These are phyloP conservation scores for Aurinia saxatilis DNA, from an alignment of 345 rosid species.

Conservation along the genomic window DNA sequence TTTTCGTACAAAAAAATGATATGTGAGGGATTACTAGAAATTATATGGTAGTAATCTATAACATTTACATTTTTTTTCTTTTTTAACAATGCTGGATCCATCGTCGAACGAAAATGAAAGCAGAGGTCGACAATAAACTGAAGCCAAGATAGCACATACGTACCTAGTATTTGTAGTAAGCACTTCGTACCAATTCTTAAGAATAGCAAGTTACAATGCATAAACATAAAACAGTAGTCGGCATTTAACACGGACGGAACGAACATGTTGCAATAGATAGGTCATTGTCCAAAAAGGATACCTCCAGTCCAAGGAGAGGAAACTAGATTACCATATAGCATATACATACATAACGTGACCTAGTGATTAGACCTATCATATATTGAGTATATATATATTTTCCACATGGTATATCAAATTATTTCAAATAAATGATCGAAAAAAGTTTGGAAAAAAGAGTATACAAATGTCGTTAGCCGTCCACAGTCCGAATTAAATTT, in stretches of 20 bases:
- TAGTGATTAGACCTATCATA: constrained; percentile 19
- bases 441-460: background rate
- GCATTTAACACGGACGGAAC: background rate
- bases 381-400: constrained; percentile 6
- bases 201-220: background rate
- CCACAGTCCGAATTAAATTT: constrained; percentile 15
- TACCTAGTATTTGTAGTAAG: background rate
- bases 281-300: constrained; percentile 5
- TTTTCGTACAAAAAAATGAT: too few relatives aligned
- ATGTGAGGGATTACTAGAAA: too few relatives aligned
- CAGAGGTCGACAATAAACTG: background rate
- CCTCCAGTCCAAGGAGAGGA: background rate
- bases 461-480: background rate
- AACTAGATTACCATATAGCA: background rate
- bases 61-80: too few relatives aligned
- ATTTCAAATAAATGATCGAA: background rate
- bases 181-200: background rate
- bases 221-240: background rate
- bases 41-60: too few relatives aligned
- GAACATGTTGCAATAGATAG: background rate
- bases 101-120: background rate
- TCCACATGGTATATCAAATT: background rate
- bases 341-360: constrained; percentile 13
- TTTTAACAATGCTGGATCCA: too few relatives aligned
- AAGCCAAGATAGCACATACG: background rate